Percentiles rank a stretch among this genome's conserved stretches.
Evolutionary conservation across 2,329 filamentous ascomycete genomes (phyloP).

Genomic region (Xylariaceae sp.): DNA sequence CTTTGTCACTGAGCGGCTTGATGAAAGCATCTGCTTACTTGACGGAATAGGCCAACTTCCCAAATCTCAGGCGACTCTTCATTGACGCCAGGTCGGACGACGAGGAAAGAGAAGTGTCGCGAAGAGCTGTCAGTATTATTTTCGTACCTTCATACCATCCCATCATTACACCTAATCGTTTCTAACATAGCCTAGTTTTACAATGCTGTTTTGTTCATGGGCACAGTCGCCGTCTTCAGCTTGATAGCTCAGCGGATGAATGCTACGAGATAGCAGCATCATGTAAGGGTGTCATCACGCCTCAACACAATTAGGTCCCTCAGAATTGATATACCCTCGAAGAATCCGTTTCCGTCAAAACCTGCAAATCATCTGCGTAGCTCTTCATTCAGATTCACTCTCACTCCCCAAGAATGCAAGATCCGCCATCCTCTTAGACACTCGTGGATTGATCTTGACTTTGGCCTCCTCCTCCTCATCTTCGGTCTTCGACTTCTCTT

Average conservation of each 20-base stretch:
- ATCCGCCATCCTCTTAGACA: slow-evolving; percentile 57
- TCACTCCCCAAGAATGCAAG: slow-evolving; percentile 73
- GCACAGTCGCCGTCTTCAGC: slow-evolving; percentile 93
- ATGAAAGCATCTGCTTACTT: slow-evolving; percentile 8
- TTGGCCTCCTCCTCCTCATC: slow-evolving; percentile 44
- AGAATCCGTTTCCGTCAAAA: not conserved
- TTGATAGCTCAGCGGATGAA: slow-evolving; percentile 88
- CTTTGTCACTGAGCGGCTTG: not conserved
- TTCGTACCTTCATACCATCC: too few relatives aligned
- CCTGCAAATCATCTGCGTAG: not conserved
- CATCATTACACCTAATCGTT: too few relatives aligned
- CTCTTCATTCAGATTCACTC: slow-evolving; percentile 64
- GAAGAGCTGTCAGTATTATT: slow-evolving; percentile 76
- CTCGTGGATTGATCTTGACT: slow-evolving; percentile 42
- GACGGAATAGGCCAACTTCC: slow-evolving; percentile 71
- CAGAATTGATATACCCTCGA: slow-evolving; percentile 6
- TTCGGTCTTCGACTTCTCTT: slow-evolving; percentile 43
- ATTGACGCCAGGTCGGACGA: slow-evolving; percentile 92
- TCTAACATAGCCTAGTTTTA: slow-evolving; percentile 75
- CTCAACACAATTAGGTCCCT: not conserved
- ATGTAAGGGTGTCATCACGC: not conserved
- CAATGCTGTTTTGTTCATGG: slow-evolving; percentile 95
- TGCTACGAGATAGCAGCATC: slow-evolving; percentile 43
- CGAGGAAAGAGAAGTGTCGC: slow-evolving; percentile 92
- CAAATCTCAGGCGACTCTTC: slow-evolving; percentile 94